A percentile compares a stretch with the other conserved stretches of the same genome.
Conservation (phyloP, 139 green algal genomes). For the Mychonastes homosphaera region DNA sequence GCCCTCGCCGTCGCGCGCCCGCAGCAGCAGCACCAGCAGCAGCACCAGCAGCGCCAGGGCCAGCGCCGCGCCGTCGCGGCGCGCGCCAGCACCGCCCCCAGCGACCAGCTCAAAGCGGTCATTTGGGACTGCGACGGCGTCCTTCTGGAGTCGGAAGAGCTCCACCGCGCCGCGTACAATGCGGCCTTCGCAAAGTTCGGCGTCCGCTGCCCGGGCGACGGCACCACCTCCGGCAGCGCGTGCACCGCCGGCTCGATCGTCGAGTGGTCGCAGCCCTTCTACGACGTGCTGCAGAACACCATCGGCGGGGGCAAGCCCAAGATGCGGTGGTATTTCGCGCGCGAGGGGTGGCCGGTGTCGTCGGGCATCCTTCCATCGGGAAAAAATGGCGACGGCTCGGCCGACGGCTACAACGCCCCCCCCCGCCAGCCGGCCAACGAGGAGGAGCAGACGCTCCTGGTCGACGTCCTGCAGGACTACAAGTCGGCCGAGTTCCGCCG, state of each 20-base stretch:
- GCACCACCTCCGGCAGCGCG: neutral
- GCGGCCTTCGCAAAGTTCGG: conserved; percentile 73
- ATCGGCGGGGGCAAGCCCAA: conserved; percentile 87
- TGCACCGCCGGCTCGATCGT: conserved; percentile 9
- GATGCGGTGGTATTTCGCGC: conserved; percentile 78
- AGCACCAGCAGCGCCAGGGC: neutral
- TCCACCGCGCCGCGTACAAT: conserved; percentile 87
- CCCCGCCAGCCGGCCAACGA: conserved; percentile 39
- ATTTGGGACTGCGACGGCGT: conserved; percentile 83
- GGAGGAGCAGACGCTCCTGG: conserved; percentile 51
- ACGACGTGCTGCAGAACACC: conserved; percentile 83
- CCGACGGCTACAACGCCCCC: neutral
- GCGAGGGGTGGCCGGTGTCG: conserved; percentile 72
- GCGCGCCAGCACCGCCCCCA: neutral
- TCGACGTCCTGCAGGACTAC: conserved; percentile 81
- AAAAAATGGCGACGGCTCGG: too few species aligned
- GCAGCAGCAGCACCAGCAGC: too few species aligned
- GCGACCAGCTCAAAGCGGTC: conserved; percentile 41
- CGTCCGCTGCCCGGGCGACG: conserved; percentile 20
- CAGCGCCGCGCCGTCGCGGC: neutral
- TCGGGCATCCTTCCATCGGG: neutral
- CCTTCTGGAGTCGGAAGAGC: conserved; percentile 84
- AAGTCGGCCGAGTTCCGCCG: conserved; percentile 68
- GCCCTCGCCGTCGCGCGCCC: neutral
- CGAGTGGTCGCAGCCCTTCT: conserved; percentile 72